These are phyloP conservation scores for Fulvia fulva DNA, from an alignment of 2,329 filamentous ascomycete genomes.

Conservation along the genomic window DNA sequence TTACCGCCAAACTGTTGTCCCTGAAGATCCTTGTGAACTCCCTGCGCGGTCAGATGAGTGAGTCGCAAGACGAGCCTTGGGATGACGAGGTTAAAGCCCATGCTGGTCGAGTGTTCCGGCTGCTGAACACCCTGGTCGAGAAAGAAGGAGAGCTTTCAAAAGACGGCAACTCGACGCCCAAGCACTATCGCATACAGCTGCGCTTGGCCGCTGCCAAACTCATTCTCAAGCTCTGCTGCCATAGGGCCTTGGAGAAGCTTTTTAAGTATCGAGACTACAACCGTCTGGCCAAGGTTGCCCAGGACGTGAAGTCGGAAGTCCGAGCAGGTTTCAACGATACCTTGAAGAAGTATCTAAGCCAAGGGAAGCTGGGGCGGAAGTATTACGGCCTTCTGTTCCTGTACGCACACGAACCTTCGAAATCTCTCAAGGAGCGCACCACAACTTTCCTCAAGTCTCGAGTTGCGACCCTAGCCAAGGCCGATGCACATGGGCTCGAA, in stretches of 20 bases:
- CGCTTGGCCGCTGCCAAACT: conserved; percentile 77
- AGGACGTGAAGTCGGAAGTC: conserved; percentile 71
- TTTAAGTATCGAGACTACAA: conserved; percentile 75
- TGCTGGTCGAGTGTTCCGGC: conserved; percentile 67
- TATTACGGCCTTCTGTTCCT: conserved; percentile 91
- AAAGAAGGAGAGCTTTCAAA: conserved; percentile 78
- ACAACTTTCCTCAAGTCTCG: conserved; percentile 88
- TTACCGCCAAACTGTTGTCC: conserved; percentile 76
- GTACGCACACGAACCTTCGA: conserved; percentile 80
- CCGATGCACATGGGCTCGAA: conserved; percentile 64
- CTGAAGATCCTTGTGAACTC: conserved; percentile 84
- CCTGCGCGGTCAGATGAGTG: conserved; percentile 56
- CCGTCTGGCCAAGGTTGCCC: conserved; percentile 71
- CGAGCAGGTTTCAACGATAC: conserved; percentile 76
- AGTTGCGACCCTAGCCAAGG: conserved; percentile 59
- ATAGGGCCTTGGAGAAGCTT: conserved; percentile 70
- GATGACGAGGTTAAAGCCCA: conserved; percentile 43
- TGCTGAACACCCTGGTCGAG: conserved; percentile 71
- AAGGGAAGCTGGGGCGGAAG: conserved; percentile 63
- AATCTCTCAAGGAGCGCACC: conserved; percentile 67
- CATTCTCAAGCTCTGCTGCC: conserved; percentile 74
- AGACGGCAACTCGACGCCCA: conserved; percentile 64
- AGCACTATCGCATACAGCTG: conserved; percentile 73
- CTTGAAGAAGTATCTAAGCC: conserved; percentile 84
- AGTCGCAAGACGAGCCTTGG: conserved; percentile 31